Base-by-base conservation (phyloP, 78 protist genomes). In the Protostelium mycophagum region DNA sequence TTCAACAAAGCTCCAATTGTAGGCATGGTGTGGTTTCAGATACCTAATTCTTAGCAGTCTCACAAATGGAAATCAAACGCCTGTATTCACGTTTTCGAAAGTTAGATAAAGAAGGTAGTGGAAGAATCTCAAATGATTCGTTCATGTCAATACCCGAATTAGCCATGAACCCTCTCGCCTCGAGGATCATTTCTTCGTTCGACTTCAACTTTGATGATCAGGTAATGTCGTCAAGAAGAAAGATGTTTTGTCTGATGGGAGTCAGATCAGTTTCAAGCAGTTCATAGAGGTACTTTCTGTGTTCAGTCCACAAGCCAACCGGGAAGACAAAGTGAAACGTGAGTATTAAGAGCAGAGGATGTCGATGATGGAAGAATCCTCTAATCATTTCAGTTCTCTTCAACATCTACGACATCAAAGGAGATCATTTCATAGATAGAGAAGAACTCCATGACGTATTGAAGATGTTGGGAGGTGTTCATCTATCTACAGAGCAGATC, bases 381-480 rank as follows among this genome's bases (percentile, higher is more conserved):
- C 73, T 51, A 16, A 51, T 16, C 73, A 51, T 51, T 16, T 16
- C 88, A 91, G 94, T 96, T 37, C 88, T 95, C 1, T 96, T 96
- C 88, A 37, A 90, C 84, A 90, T 97, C 5, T 98, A 98, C 94
- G 99, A 98, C 94, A 93, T 97, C 37, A 98, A 98, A 90, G 84
- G 93, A 63, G 99, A 98, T 85, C 98, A 98, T 10, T 95, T 85
- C 85, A 98, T 98, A 85, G 39, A 91, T 36, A 95, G 95, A 89
- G 95, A 93, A 63, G 98, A 97, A 89, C 89, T 97, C 86, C 94
- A 90, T 87, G 90, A 86, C 85, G 97, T 97, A 73, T 91, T 97
- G 31, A 96, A 97, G 89, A 95, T 96, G 95, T 98, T 98, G 99
- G 99, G 98, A 35, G 99, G 99, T 28, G 87, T 37, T 38, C 97